Percentiles rank a stretch among this genome's conserved stretches.
Conservation (phyloP, 768 basidiomycete genomes). For the Suillus subalutaceus region DNA sequence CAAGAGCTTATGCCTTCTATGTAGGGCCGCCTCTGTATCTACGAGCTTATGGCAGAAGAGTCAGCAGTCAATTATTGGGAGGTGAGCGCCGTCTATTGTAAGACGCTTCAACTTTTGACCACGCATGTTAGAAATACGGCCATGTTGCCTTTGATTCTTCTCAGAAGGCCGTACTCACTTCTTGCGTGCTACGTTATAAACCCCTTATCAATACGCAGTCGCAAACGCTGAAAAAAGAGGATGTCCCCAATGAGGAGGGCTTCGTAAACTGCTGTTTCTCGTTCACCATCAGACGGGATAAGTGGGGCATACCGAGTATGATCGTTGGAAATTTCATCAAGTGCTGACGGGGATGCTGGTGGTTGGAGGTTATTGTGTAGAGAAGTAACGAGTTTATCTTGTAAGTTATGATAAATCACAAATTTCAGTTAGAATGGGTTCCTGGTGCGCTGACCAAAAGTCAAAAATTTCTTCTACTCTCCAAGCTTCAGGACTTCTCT, state of each 20-base stretch:
- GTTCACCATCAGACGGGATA: slow-evolving; percentile 85
- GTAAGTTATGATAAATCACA: slow-evolving; percentile 1
- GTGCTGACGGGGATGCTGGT: slow-evolving; percentile 41
- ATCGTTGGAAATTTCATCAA: slow-evolving; percentile 90
- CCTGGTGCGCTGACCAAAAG: background rate
- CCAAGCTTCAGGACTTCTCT: background rate
- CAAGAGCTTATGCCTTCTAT: slow-evolving; percentile 5
- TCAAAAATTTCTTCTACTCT: background rate
- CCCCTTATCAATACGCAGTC: slow-evolving; percentile 54
- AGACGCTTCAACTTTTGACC: background rate
- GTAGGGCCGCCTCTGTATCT: slow-evolving; percentile 90
- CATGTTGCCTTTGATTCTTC: slow-evolving; percentile 89
- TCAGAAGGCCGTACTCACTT: slow-evolving; percentile 92
- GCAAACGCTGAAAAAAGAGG: slow-evolving; percentile 32
- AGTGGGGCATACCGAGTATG: slow-evolving; percentile 87
- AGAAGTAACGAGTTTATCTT: slow-evolving; percentile 4
- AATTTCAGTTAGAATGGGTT: background rate
- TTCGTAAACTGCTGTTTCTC: slow-evolving; percentile 89
- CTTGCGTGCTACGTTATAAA: slow-evolving; percentile 84
- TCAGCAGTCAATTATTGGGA: slow-evolving; percentile 98
- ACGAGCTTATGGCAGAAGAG: slow-evolving; percentile 98
- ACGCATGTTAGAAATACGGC: slow-evolving; percentile 80
- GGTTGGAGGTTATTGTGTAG: slow-evolving; percentile 9
- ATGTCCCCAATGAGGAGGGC: slow-evolving; percentile 59
- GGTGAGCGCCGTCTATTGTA: slow-evolving; percentile 45